Conservation (phyloP, 345 rosid genomes). For the Limnanthes douglasii region DNA sequence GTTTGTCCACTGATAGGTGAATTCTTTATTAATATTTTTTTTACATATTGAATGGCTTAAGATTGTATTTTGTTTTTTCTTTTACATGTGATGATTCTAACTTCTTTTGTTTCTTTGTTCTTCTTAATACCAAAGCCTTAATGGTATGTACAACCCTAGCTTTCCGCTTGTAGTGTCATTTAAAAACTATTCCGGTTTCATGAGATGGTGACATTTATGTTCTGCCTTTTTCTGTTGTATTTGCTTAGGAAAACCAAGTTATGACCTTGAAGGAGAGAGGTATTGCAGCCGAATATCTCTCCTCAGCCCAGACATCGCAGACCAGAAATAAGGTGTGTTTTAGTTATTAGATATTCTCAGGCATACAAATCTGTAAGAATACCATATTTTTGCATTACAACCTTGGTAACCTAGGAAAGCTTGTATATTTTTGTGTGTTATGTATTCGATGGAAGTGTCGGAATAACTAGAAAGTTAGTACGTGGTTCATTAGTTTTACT, state of each 20-base stretch:
- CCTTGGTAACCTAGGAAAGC: too few species aligned
- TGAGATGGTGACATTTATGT: neutral
- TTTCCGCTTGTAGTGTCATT: neutral
- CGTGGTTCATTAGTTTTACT: too few species aligned
- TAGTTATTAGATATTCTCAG: too few species aligned
- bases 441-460: too few species aligned
- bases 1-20: conserved; percentile 91
- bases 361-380: too few species aligned
- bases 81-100: conserved; percentile 6
- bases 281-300: conserved; percentile 81
- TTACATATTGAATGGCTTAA: neutral
- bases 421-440: too few species aligned
- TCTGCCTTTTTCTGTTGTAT: neutral
- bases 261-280: conserved; percentile 80
- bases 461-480: too few species aligned
- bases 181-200: neutral
- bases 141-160: conserved; percentile 39
- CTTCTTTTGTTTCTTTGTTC: conserved; percentile 10
- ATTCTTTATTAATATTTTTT: neutral
- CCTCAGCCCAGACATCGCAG: conserved; percentile 55
- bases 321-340: conserved; percentile 37
- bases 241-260: conserved; percentile 79
- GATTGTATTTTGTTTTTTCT: neutral
- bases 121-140: conserved; percentile 40
- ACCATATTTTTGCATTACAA: too few species aligned